Conservation (phyloP, 805 yeast species). For the Yamadazyma paraphyllophila region DNA sequence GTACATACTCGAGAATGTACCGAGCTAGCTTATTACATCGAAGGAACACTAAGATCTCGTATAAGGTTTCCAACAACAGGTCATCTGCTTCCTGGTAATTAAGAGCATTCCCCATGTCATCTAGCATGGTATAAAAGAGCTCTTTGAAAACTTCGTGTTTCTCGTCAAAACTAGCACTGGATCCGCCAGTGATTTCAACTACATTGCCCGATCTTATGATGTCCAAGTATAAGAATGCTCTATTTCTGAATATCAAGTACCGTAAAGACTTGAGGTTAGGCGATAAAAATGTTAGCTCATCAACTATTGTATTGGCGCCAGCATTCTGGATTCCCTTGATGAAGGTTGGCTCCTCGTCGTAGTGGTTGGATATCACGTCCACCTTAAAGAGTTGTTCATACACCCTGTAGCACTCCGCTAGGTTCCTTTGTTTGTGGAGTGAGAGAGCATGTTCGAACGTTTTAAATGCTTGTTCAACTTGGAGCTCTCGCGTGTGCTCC, state of each 20-base stretch:
- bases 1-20: conserved; percentile 56
- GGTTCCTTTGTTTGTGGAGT: conserved; percentile 51
- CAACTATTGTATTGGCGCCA: conserved; percentile 27
- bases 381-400: conserved; percentile 67
- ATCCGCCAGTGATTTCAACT: conserved; percentile 13
- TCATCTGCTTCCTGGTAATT: conserved; percentile 68
- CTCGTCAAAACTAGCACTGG: conserved; percentile 20
- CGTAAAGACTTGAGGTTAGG: conserved; percentile 74
- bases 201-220: conserved; percentile 18
- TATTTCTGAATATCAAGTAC: conserved; percentile 74
- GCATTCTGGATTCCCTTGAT: conserved; percentile 42
- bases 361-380: conserved; percentile 56
- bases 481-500: conserved; percentile 88
- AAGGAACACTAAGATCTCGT: conserved; percentile 51
- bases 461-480: conserved; percentile 80
- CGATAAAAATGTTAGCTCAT: conserved; percentile 46
- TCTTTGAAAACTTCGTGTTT: conserved; percentile 12
- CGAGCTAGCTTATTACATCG: conserved; percentile 50
- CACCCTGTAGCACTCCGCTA: conserved; percentile 46
- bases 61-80: conserved; percentile 47
- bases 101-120: conserved; percentile 64
- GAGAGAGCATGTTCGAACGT: conserved; percentile 69
- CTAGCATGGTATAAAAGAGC: conserved; percentile 47
- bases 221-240: conserved; percentile 68
- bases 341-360: conserved; percentile 37